Evolutionary conservation across 2,329 filamentous ascomycete species (phyloP).

Genomic region (Diplocarpon rosae): DNA sequence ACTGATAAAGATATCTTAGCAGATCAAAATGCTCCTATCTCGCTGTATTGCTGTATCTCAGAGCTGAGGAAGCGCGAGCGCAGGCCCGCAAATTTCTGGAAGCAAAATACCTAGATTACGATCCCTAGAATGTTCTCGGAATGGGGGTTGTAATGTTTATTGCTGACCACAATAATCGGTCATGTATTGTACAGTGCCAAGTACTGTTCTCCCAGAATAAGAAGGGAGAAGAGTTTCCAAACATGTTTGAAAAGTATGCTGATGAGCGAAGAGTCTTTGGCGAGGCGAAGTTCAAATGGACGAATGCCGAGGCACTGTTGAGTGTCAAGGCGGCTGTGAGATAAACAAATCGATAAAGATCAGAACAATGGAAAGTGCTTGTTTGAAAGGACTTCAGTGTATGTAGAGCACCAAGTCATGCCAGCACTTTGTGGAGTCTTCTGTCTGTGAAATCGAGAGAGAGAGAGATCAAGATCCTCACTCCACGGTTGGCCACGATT

Average conservation of each 20-base stretch:
- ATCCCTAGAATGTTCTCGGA: constrained; percentile 43
- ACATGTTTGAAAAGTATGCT: constrained; percentile 39
- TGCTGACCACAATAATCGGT: constrained; percentile 36
- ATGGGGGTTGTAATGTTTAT: constrained; percentile 34
- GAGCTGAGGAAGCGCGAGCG: constrained; percentile 20
- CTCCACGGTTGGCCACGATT: no score
- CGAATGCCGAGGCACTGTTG: constrained; percentile 40
- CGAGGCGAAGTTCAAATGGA: constrained; percentile 36
- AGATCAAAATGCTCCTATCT: constrained; percentile 41
- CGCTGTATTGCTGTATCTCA: constrained; percentile 29
- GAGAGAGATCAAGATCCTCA: no score
- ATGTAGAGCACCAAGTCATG: background rate
- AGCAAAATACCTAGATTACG: constrained; percentile 46
- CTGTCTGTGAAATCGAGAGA: no score
- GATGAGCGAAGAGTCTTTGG: constrained; percentile 37
- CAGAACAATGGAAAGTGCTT: no score
- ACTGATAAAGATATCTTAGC: no score
- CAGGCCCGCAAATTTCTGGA: constrained; percentile 39
- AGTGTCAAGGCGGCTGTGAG: constrained; percentile 9
- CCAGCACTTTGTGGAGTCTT: background rate
- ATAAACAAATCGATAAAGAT: background rate
- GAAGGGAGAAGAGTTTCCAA: constrained; percentile 36
- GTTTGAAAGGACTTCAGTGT: no score
- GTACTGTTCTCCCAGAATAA: constrained; percentile 42
- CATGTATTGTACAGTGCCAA: constrained; percentile 45